Percentiles rank a stretch among this genome's conserved stretches.
phyloP scores from a whole-genome alignment of 1,139 yeast species.

The Pichia sp. region DNA sequence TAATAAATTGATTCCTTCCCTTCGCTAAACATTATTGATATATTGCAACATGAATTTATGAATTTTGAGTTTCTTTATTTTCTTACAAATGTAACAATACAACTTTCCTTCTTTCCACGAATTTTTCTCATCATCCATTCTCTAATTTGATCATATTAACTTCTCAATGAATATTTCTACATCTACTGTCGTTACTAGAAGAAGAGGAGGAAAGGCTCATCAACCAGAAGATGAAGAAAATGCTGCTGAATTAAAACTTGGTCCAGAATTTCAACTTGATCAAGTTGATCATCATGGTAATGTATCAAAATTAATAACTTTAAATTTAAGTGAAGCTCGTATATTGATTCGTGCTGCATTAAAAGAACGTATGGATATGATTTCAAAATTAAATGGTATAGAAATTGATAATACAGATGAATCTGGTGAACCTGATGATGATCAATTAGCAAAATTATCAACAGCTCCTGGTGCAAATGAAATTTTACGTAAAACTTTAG shows the following conservation, averaged over 20 bases:
- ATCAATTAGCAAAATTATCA: conserved; percentile 60
- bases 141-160: too few species aligned
- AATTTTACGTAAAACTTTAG: conserved; percentile 87
- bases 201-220: conserved; percentile 56
- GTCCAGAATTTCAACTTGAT: conserved; percentile 82
- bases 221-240: conserved; percentile 83
- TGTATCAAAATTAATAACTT: conserved; percentile 69
- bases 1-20: too few species aligned
- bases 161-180: conserved; percentile 91
- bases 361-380: conserved; percentile 55
- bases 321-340: conserved; percentile 85
- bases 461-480: conserved; percentile 55
- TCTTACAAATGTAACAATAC: too few species aligned
- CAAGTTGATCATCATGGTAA: conserved; percentile 81
- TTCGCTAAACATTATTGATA: too few species aligned
- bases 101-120: too few species aligned
- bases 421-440: conserved; percentile 59
- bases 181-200: conserved; percentile 77
- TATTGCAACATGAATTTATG: too few species aligned
- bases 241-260: conserved; percentile 77
- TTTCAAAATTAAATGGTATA: conserved; percentile 35
- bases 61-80: too few species aligned
- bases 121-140: too few species aligned
- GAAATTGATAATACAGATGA: conserved; percentile 29
- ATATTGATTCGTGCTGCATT: conserved; percentile 85